These are phyloP conservation scores for Punica granatum DNA, from an alignment of 345 rosid species.

Conservation along the genomic window DNA sequence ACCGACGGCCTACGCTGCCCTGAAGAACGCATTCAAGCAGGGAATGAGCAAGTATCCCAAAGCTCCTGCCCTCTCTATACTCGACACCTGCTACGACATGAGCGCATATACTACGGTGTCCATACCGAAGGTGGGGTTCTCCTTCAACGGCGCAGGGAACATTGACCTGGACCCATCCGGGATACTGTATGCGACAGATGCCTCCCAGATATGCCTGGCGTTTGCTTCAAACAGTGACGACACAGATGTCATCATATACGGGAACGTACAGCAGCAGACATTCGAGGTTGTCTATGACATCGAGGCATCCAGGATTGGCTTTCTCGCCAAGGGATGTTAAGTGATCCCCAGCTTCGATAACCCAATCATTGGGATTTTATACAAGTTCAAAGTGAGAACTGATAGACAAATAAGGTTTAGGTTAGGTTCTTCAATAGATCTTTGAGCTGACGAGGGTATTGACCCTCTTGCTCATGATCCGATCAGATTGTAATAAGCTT, in stretches of 20 bases:
- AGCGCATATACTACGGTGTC: neutral
- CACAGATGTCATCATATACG: slow-evolving; percentile 7
- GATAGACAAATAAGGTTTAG: too few species aligned
- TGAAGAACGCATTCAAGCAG: slow-evolving; percentile 9
- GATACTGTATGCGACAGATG: neutral
- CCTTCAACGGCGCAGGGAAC: slow-evolving; percentile 7
- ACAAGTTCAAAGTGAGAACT: too few species aligned
- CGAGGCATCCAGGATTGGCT: slow-evolving; percentile 14
- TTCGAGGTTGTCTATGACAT: slow-evolving; percentile 20
- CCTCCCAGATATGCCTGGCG: slow-evolving; percentile 14
- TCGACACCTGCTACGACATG: slow-evolving; percentile 26
- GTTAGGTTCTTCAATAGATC: too few species aligned
- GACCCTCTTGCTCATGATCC: too few species aligned
- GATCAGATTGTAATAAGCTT: too few species aligned
- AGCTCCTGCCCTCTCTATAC: slow-evolving; percentile 1
- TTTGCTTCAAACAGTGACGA: slow-evolving; percentile 8
- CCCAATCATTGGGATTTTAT: too few species aligned
- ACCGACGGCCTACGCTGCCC: slow-evolving; percentile 16
- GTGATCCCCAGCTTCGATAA: too few species aligned
- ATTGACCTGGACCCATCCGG: slow-evolving; percentile 15
- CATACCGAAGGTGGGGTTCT: slow-evolving; percentile 14
- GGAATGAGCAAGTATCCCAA: slow-evolving; percentile 15
- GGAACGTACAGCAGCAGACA: slow-evolving; percentile 20
- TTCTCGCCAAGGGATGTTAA: slow-evolving; percentile 13
- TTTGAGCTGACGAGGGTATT: too few species aligned